Evolutionary conservation across 352 stramenopile species (phyloP), one percentile per base, ranked within the genome.

Genomic region (Albugo laibachii): DNA sequence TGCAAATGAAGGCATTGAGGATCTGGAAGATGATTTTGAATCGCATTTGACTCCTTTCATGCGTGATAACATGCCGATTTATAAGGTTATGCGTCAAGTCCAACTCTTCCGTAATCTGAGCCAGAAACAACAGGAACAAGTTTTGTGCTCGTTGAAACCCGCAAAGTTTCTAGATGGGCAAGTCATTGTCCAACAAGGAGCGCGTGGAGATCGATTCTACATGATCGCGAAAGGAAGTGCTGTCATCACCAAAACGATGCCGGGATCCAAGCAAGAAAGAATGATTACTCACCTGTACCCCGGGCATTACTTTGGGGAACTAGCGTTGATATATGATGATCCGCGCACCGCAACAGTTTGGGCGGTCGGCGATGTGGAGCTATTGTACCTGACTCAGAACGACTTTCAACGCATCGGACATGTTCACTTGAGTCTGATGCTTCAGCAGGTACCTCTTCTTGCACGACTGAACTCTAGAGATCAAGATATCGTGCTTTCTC

Each of bases 291-390:
- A 92, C 52, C 45, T 93, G 43, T 73, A 92, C 47, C 78, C 77
- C n/a, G 82, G 86, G 2, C 79, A 91, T 47, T 97, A 95, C 63
- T 96, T 97, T 59, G 87, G 87, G 11, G 87, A 96, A 55, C 59
- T 91, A 11, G 83, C 87, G 4, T 63, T 97, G 19, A 91, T 97
- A 48, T 87, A 94, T 51, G 75, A 92, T 47, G 83, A 96, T 53
- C 80, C 80, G 11, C 80, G 84, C 14, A 85, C 73, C 2, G 75
- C 78, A 6, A 87, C 78, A 10, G 75, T 91, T 11, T 69, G 70
- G 8, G 73, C 79, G 1, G 68, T 82, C 11, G 75, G 69, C 11
- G 77, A 87, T 45, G 71, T 86, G 2, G 75, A 89, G 49, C 66
- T 87, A 11, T 19, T 92, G 45, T 92, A 87, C 47, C 53, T 92